A percentile compares a stretch with the other conserved stretches of the same genome.
phyloP scores from a whole-genome alignment of 139 green algal genomes.

The Chlamydomonas sp. region DNA sequence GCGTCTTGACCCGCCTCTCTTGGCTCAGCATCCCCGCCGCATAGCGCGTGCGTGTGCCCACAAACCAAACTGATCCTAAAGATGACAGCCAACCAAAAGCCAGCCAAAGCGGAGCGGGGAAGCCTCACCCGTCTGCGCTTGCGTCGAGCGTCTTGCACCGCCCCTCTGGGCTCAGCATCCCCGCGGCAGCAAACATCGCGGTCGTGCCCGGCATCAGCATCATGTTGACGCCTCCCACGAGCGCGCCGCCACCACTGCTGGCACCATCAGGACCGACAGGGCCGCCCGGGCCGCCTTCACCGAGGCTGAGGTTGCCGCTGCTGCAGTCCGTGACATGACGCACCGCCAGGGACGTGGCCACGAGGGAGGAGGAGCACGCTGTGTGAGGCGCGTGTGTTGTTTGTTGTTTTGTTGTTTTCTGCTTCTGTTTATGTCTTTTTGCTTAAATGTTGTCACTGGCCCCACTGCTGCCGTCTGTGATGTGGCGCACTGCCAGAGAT shows the following conservation, averaged over 20 bases:
- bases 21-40: slow-evolving; percentile 23
- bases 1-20: slow-evolving; percentile 68
- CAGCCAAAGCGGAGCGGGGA: too few relatives aligned
- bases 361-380: slow-evolving; percentile 82
- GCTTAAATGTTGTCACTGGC: too few relatives aligned
- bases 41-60: too few relatives aligned
- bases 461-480: too few relatives aligned
- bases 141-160: slow-evolving; percentile 80
- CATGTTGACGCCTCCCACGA: slow-evolving; percentile 68
- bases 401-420: too few relatives aligned
- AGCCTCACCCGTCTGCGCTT: slow-evolving; percentile 66
- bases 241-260: slow-evolving; percentile 23
- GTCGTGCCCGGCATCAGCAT: slow-evolving; percentile 62
- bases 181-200: slow-evolving; percentile 52
- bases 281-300: slow-evolving; percentile 10
- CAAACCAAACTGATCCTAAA: too few relatives aligned
- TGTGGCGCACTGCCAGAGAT: slow-evolving; percentile 24
- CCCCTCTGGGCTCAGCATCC: slow-evolving; percentile 70
- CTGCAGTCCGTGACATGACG: neutral
- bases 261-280: too few relatives aligned
- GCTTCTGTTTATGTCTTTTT: too few relatives aligned
- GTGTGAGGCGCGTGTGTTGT: too few relatives aligned
- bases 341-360: slow-evolving; percentile 53
- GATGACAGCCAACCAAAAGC: too few relatives aligned
- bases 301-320: slow-evolving; percentile 1